phyloP scores from a whole-genome alignment of 2,329 filamentous ascomycete genomes.

The Ceratocystis diversiconidia region DNA sequence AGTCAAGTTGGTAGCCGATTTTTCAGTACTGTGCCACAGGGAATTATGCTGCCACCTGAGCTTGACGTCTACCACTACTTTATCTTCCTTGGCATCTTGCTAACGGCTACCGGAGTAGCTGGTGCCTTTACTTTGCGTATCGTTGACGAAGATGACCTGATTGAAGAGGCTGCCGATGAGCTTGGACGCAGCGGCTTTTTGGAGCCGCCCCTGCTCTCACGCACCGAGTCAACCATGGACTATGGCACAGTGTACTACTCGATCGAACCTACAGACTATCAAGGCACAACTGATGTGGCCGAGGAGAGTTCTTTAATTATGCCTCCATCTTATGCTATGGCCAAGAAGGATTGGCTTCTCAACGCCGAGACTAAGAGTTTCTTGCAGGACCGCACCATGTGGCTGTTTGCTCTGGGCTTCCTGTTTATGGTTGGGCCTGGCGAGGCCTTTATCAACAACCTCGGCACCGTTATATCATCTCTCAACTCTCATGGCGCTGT shows the following conservation, averaged over 20 bases:
- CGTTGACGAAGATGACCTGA: slow-evolving; percentile 73
- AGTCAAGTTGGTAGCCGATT: slow-evolving; percentile 73
- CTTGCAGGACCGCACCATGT: slow-evolving; percentile 83
- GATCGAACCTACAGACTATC: slow-evolving; percentile 21
- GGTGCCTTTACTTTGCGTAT: slow-evolving; percentile 63
- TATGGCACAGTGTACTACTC: slow-evolving; percentile 46
- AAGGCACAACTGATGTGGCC: slow-evolving; percentile 24
- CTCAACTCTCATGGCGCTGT: slow-evolving; percentile 31
- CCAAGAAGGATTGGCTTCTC: slow-evolving; percentile 66
- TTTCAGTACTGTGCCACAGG: slow-evolving; percentile 56
- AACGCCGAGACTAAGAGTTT: slow-evolving; percentile 84
- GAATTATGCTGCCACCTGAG: slow-evolving; percentile 38
- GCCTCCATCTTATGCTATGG: not conserved
- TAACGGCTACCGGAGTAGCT: slow-evolving; percentile 55
- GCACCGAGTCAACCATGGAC: slow-evolving; percentile 29
- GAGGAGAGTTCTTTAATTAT: slow-evolving; percentile 23
- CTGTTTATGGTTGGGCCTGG: slow-evolving; percentile 86
- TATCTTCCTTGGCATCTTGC: slow-evolving; percentile 61
- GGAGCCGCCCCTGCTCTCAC: slow-evolving; percentile 56
- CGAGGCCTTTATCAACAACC: slow-evolving; percentile 96
- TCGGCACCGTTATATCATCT: slow-evolving; percentile 85
- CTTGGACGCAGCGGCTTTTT: slow-evolving; percentile 78
- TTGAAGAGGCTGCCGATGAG: slow-evolving; percentile 80
- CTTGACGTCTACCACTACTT: slow-evolving; percentile 76
- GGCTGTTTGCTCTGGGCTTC: slow-evolving; percentile 81